A percentile compares a stretch with the other conserved stretches of the same genome.
Conservation (phyloP, 208 protist genomes). For the Trypanosoma theileri region DNA sequence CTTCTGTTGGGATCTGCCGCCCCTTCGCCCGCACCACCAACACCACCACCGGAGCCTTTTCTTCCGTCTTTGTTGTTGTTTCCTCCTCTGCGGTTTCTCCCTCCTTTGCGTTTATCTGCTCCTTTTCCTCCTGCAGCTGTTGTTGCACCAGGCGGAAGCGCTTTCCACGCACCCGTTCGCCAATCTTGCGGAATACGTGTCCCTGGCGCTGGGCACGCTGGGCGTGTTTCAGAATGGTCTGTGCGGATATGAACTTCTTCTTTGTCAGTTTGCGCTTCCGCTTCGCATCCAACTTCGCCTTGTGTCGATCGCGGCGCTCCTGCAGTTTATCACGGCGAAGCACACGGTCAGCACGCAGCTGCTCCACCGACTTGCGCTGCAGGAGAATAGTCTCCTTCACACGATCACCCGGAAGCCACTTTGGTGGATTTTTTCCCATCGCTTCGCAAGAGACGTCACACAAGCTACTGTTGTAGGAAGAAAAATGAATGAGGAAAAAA, state of each 20-base stretch:
- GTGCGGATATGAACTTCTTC: slow-evolving; percentile 87
- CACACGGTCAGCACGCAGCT: slow-evolving; percentile 80
- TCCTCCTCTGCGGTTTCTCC: too few species aligned
- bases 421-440: slow-evolving; percentile 88
- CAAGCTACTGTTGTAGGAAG: background rate
- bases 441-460: slow-evolving; percentile 1
- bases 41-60: slow-evolving; percentile 2
- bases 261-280: slow-evolving; percentile 78
- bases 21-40: slow-evolving; percentile 84
- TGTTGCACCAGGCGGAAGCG: too few species aligned
- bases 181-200: slow-evolving; percentile 75
- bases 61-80: too few species aligned
- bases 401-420: slow-evolving; percentile 89
- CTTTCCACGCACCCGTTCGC: slow-evolving; percentile 59
- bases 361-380: slow-evolving; percentile 90
- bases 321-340: slow-evolving; percentile 81
- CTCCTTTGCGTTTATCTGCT: too few species aligned
- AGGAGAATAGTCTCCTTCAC: slow-evolving; percentile 92
- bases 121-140: too few species aligned
- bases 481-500: background rate
- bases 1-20: slow-evolving; percentile 71
- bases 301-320: slow-evolving; percentile 70
- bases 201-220: slow-evolving; percentile 74
- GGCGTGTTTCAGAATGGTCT: slow-evolving; percentile 85
- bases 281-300: slow-evolving; percentile 86